phyloP scores from a whole-genome alignment of 2,329 filamentous ascomycete genomes.

The Alternaria sp. region DNA sequence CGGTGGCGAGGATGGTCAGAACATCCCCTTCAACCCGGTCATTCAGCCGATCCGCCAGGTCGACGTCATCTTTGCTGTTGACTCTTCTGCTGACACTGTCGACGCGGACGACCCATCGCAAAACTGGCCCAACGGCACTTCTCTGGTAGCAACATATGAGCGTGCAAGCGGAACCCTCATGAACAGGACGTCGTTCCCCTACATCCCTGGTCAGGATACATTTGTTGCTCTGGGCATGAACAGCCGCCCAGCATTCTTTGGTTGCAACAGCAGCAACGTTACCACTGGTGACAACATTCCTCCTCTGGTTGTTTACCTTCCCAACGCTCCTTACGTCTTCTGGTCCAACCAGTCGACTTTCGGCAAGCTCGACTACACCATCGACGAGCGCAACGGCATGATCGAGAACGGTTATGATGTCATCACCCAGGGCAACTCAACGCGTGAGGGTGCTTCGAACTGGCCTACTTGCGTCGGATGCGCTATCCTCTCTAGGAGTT shows the following conservation, averaged over 20 bases:
- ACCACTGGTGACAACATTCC: conserved; percentile 57
- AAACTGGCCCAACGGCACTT: conserved; percentile 79
- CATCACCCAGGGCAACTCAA: conserved; percentile 83
- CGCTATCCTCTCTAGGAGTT: conserved; percentile 79
- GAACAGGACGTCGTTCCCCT: conserved; percentile 76
- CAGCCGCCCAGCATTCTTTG: conserved; percentile 79
- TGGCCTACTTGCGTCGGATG: conserved; percentile 91
- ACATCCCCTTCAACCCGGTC: conserved; percentile 79
- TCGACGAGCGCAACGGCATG: conserved; percentile 75
- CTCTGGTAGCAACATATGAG: conserved; percentile 76
- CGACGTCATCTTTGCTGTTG: conserved; percentile 83
- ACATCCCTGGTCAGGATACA: conserved; percentile 76
- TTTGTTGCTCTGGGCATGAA: conserved; percentile 82
- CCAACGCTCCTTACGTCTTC: conserved; percentile 81
- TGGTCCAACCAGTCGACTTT: conserved; percentile 84
- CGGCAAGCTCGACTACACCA: conserved; percentile 65
- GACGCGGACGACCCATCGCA: conserved; percentile 39
- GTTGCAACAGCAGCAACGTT: conserved; percentile 73
- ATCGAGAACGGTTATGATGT: conserved; percentile 87
- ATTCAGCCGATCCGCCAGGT: conserved; percentile 76
- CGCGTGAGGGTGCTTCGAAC: conserved; percentile 65
- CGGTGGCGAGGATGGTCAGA: conserved; percentile 79
- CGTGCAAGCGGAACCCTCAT: conserved; percentile 67
- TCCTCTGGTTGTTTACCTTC: conserved; percentile 86
- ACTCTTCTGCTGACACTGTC: conserved; percentile 76